A percentile compares a stretch with the other conserved stretches of the same genome.
Evolutionary conservation across 2,329 filamentous ascomycete genomes (phyloP).

Genomic region (Penicillium sp.): DNA sequence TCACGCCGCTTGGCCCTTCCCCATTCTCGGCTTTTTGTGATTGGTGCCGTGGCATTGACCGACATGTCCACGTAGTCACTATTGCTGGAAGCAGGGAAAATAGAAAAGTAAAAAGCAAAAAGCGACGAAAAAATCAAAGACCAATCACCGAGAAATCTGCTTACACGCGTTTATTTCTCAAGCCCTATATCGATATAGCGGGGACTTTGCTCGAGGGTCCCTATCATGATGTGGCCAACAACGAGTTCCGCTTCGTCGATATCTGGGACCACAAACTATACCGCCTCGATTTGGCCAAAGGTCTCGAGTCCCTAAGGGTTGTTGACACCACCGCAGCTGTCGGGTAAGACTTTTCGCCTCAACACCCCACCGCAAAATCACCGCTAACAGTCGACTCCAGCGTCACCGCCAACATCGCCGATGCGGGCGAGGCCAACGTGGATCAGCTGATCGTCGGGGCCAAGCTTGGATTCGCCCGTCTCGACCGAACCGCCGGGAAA

Average conservation of each 20-base stretch:
- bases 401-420: conserved; percentile 75
- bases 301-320: conserved; percentile 55
- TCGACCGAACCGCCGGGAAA: conserved; percentile 62
- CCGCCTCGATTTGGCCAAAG: conserved; percentile 66
- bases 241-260: conserved; percentile 56
- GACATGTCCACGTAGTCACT: background rate
- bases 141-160: conserved; percentile 13
- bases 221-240: conserved; percentile 37
- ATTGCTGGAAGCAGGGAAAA: background rate
- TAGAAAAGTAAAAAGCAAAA: background rate
- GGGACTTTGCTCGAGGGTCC: conserved; percentile 44
- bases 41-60: background rate
- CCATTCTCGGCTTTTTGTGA: conserved; percentile 2
- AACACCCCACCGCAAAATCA: background rate
- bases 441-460: conserved; percentile 72
- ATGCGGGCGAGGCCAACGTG: conserved; percentile 49
- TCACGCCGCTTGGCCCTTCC: conserved; percentile 1
- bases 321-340: conserved; percentile 60
- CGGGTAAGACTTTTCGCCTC: conserved; percentile 39
- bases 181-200: conserved; percentile 41
- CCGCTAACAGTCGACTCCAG: conserved; percentile 38
- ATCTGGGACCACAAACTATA: conserved; percentile 76
- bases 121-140: background rate
- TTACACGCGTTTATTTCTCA: background rate
- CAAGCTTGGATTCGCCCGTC: conserved; percentile 77